These are phyloP conservation scores for Sporisorium exsertum DNA, from an alignment of 1,284 basidiomycete genomes.

Conservation along the genomic window DNA sequence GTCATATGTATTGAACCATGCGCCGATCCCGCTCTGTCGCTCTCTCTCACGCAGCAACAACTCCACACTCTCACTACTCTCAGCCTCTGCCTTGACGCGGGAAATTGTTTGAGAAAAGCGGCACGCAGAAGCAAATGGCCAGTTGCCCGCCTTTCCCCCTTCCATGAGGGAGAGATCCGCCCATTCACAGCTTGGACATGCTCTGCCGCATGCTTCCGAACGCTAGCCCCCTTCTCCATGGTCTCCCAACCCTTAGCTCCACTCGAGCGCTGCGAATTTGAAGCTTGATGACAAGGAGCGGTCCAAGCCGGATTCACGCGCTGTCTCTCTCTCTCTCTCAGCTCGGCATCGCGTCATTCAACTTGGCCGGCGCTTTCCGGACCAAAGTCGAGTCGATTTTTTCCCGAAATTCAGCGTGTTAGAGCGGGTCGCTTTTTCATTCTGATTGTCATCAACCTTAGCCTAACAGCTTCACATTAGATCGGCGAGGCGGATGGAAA, in stretches of 20 bases:
- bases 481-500: slow-evolving; percentile 2
- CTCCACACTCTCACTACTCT: slow-evolving; percentile 12
- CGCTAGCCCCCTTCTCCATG: not conserved
- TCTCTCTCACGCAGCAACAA: slow-evolving; percentile 3
- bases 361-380: slow-evolving; percentile 31
- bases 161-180: slow-evolving; percentile 35
- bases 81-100: not conserved
- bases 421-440: not conserved
- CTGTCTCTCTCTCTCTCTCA: slow-evolving; percentile 8
- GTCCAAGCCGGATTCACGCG: slow-evolving; percentile 44
- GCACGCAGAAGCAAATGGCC: not conserved
- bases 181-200: not conserved
- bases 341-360: slow-evolving; percentile 14
- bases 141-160: not conserved
- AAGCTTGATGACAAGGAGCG: not conserved
- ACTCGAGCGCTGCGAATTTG: not conserved
- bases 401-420: not conserved
- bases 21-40: slow-evolving; percentile 7
- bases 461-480: not conserved
- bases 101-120: slow-evolving; percentile 2
- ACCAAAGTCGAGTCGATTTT: not conserved
- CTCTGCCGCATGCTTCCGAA: slow-evolving; percentile 8
- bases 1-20: not conserved
- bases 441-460: not conserved
- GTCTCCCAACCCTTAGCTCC: not conserved